Evolutionary conservation across 164 flowering plant species (phyloP).

Genomic region (Berberis thunbergii): DNA sequence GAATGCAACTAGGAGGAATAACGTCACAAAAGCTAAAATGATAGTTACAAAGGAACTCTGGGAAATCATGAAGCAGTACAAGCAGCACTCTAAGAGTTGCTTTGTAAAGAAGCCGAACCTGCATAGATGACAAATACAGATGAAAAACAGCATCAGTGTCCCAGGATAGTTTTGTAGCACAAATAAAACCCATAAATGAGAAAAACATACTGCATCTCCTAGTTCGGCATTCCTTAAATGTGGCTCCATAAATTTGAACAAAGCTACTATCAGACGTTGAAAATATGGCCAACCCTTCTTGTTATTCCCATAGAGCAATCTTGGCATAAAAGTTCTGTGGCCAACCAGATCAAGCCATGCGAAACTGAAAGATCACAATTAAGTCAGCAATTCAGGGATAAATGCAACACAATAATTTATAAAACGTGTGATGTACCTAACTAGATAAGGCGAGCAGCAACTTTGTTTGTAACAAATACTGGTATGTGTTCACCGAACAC

Average conservation of each 20-base stretch:
- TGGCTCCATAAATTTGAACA: constrained; percentile 95
- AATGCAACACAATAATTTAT: not conserved
- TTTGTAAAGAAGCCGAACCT: constrained; percentile 86
- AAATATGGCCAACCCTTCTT: constrained; percentile 90
- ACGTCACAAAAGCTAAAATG: constrained; percentile 99
- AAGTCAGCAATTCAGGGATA: constrained; percentile 6
- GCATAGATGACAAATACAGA: constrained; percentile 4
- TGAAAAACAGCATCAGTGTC: not conserved
- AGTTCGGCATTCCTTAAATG: constrained; percentile 85
- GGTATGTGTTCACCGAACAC: too few species aligned
- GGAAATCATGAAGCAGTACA: constrained; percentile 96
- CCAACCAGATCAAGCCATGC: constrained; percentile 98
- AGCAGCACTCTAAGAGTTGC: constrained; percentile 89
- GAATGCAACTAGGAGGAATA: constrained; percentile 96
- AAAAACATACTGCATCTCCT: constrained; percentile 55
- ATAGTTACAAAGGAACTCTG: constrained; percentile 94
- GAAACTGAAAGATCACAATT: constrained; percentile 48
- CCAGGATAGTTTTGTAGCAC: not conserved
- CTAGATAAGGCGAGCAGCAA: too few species aligned
- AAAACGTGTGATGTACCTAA: too few species aligned
- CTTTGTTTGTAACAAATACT: too few species aligned
- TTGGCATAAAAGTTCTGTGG: constrained; percentile 96
- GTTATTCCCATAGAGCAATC: constrained; percentile 60
- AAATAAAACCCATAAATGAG: not conserved
- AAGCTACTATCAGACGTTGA: constrained; percentile 76